Base-by-base conservation (phyloP, 2,329 filamentous ascomycete species). In the Raffaelea arxii region DNA sequence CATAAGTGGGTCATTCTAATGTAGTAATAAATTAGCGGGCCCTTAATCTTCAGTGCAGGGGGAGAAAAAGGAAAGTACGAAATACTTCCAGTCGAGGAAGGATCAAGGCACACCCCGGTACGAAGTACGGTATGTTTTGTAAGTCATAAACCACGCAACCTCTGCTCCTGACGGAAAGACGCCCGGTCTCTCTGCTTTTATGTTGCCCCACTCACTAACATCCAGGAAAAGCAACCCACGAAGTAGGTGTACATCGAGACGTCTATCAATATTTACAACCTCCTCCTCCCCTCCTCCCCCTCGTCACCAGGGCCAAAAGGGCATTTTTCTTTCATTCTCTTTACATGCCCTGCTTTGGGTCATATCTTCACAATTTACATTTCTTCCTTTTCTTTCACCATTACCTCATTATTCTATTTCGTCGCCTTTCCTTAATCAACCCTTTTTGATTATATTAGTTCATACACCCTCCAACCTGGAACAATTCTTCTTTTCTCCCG, bases 111-210 rank as follows among this genome's bases (percentile, higher is more conserved):
- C 24, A 39, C 14, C 30, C 24, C 19, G 3, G 24, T 38, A n/a
- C n/a, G n/a, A n/a, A n/a, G n/a, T n/a, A n/a, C n/a, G n/a, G n/a
- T n/a, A n/a, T n/a, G n/a, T n/a, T n/a, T n/a, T n/a, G n/a, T n/a
- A n/a, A n/a, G n/a, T n/a, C n/a, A n/a, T n/a, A 47, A 49, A 49
- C 49, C 48, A 49, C 42, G 47, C 47, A 47, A 46, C 47, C 44
- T 43, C 30, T 25, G 25, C 43, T 40, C 22, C 30, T 37, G n/a
- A 35, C 44, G 47, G 44, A 43, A 49, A 49, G 43, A 46, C 46
- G 49, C 49, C 49, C 43, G 41, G 43, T 23, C 40, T n/a, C n/a
- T n/a, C 6, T 46, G 37, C 27, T 39, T 41, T 41, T 46, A 38
- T 46, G n/a, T n/a, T n/a, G n/a, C n/a, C n/a, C n/a, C n/a, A n/a